Evolutionary conservation across 1,284 basidiomycete species (phyloP), one percentile per base, ranked within the genome.

Genomic region (Meripilus lineatus): DNA sequence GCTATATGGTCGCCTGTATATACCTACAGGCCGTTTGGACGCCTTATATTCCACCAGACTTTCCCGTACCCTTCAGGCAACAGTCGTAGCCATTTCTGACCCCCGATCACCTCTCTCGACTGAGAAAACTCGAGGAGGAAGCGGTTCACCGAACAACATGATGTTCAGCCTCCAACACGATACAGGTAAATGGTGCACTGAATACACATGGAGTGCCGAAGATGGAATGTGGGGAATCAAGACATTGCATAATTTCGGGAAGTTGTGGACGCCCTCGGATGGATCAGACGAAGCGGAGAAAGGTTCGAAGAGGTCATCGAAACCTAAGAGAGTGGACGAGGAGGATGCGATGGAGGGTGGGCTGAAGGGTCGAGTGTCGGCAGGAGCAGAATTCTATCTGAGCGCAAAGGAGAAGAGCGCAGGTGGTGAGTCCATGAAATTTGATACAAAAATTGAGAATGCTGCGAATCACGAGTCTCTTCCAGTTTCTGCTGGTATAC

Each of bases 151-250:
- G 70, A 90, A 82, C 56, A 94, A 94, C 54, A 61, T 97, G 50
- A 84, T 97, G 74, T 62, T 98, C 48, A 90, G 81, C 48, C 64
- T 98, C 22, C 93, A 97, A 63, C 90, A 95, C 56, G 93, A 97
- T 58, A 81, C 90, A 1, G 94, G 94, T 1, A 79, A 86, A 51
- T 95, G 90, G 82, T 92, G 89, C 50, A 87, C 89, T 3, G 95
- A 98, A 64, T 98, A 96, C 58, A 90, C 87, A 11, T 98, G 90
- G 73, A 94, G 91, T 50, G 88, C 91, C 0, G 89, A 94, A 54
- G 94, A 98, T 58, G 85, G 76, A 10, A 93, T 99, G 84, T 89
- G 87, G 74, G 95, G 95, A 6, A 64, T 92, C 17, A 77, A 90
- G 6, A 77, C 92, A n/a, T 72, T 98, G 47, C 92, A 94, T 61